These are phyloP conservation scores for Amanita polypyramis DNA, from an alignment of 768 basidiomycete genomes.

Conservation along the genomic window DNA sequence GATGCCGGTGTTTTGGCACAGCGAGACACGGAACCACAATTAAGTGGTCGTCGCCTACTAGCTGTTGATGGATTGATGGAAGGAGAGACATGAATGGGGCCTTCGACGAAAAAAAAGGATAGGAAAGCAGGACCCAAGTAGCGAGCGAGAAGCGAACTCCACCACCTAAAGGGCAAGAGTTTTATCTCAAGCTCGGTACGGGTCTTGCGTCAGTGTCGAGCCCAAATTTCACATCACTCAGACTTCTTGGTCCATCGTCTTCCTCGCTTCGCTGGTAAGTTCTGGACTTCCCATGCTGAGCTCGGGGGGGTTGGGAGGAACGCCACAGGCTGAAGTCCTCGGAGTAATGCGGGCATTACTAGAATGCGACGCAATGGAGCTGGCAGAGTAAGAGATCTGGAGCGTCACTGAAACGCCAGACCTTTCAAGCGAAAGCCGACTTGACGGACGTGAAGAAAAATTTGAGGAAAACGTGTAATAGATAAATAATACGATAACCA, in stretches of 20 bases:
- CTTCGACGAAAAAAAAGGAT: constrained; percentile 29
- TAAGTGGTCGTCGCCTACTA: constrained; percentile 77
- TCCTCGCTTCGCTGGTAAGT: constrained; percentile 19
- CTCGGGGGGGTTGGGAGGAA: constrained; percentile 14
- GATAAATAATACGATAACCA: constrained; percentile 34
- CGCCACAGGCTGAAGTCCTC: constrained; percentile 30
- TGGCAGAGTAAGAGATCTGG: constrained; percentile 16
- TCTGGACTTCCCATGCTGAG: constrained; percentile 20
- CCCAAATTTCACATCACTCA: constrained; percentile 39
- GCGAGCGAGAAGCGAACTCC: constrained; percentile 43
- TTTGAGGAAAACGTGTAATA: constrained; percentile 29
- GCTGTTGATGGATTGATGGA: constrained; percentile 36
- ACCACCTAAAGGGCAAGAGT: constrained; percentile 27
- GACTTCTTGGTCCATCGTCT: constrained; percentile 43
- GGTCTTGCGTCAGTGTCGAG: constrained; percentile 69
- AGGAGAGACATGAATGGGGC: constrained; percentile 35
- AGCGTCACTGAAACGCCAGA: constrained; percentile 27
- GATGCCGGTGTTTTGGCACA: constrained; percentile 71
- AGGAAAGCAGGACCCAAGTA: constrained; percentile 47
- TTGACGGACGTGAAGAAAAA: constrained; percentile 26
- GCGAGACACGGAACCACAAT: constrained; percentile 73
- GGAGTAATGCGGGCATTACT: constrained; percentile 43
- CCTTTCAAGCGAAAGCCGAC: constrained; percentile 22
- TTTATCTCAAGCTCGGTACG: constrained; percentile 42
- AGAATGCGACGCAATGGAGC: constrained; percentile 23